Percentiles rank a stretch among this genome's conserved stretches.
Conservation (phyloP, 805 yeast species). For the Metschnikowia sp. region DNA sequence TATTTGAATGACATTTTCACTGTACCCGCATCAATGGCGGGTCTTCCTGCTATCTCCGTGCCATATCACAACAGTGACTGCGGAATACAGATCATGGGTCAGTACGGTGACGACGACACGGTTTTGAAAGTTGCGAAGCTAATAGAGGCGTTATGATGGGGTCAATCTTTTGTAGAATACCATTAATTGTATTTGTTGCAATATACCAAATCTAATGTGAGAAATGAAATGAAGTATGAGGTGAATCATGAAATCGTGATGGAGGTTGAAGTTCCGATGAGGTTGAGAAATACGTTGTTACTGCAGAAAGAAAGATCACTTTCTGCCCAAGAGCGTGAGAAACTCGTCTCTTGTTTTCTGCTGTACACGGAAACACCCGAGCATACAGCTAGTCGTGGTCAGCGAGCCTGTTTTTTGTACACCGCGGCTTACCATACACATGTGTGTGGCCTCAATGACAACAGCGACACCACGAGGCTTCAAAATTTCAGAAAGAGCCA, state of each 20-base stretch:
- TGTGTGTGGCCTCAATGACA: constrained; percentile 95
- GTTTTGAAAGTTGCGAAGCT: constrained; percentile 44
- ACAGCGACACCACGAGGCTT: constrained; percentile 98
- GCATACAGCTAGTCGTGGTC: constrained; percentile 94
- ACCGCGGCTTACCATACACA: constrained; percentile 99
- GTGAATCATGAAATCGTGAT: constrained; percentile 17
- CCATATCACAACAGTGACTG: constrained; percentile 46
- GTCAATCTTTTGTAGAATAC: too few species aligned
- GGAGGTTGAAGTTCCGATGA: constrained; percentile 15
- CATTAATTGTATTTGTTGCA: not conserved
- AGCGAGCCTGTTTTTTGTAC: constrained; percentile 93
- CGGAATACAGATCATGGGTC: constrained; percentile 84
- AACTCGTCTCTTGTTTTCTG: constrained; percentile 97
- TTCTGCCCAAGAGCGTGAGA: constrained; percentile 68
- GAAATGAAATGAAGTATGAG: constrained; percentile 16
- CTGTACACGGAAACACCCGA: constrained; percentile 90
- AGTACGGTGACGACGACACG: constrained; percentile 73
- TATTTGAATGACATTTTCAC: constrained; percentile 83
- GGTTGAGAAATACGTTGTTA: not conserved
- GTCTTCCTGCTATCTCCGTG: constrained; percentile 78
- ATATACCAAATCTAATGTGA: constrained; percentile 5
- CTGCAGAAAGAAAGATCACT: constrained; percentile 1
- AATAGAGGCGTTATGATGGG: constrained; percentile 4
- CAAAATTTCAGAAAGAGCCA: constrained; percentile 87
- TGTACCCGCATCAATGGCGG: constrained; percentile 88